Conservation (phyloP, 441 rosid species). For the Erodium chrysanthum region DNA sequence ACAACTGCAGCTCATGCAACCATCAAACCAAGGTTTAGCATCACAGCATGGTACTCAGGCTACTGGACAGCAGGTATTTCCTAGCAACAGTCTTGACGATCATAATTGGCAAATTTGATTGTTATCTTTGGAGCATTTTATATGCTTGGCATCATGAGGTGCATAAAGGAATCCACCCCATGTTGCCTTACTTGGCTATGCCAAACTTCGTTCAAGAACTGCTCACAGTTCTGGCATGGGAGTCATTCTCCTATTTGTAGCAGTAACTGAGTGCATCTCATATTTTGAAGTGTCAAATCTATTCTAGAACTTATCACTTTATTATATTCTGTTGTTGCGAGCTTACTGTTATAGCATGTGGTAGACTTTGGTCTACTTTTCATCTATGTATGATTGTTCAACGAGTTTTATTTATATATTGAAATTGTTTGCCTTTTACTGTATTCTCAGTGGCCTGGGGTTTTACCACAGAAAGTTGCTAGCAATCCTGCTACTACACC, state of each 20-base stretch:
- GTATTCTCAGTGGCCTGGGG: constrained; percentile 54
- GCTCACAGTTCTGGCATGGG: background rate
- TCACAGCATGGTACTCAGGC: constrained; percentile 49
- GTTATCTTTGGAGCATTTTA: background rate
- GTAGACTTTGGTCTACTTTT: background rate
- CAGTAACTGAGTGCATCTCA: background rate
- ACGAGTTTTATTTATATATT: constrained; percentile 4
- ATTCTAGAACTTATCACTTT: background rate
- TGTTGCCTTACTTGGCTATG: background rate
- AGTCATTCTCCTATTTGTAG: no score
- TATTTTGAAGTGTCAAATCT: background rate
- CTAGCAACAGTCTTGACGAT: background rate
- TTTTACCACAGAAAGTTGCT: constrained; percentile 33
- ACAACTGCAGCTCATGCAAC: constrained; percentile 84
- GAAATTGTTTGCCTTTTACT: constrained; percentile 14
- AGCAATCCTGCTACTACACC: constrained; percentile 35
- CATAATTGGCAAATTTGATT: background rate
- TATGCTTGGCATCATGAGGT: background rate
- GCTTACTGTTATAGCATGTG: background rate
- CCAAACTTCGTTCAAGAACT: background rate
- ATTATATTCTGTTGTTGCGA: background rate
- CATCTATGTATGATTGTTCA: background rate
- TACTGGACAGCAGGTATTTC: constrained; percentile 59
- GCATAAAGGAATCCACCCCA: background rate
- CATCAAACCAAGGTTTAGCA: constrained; percentile 46